A percentile compares a stretch with the other conserved stretches of the same genome.
Conservation (phyloP, 2,329 filamentous ascomycete species). For the Talaromyces sp. region DNA sequence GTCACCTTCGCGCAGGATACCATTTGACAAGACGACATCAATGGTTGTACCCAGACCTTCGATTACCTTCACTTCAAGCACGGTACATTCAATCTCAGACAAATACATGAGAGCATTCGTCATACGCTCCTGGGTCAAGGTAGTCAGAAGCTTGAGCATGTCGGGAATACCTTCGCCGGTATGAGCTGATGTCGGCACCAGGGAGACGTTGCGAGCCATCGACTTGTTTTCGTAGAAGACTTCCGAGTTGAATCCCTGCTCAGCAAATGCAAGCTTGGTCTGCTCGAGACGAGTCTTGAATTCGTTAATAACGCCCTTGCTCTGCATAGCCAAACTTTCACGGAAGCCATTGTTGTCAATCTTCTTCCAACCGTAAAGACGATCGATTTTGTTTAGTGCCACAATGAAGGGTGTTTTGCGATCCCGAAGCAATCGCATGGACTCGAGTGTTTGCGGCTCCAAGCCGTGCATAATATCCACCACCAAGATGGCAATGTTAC, state of each 20-base stretch:
- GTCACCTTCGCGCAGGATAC: constrained; percentile 89
- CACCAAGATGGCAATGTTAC: constrained; percentile 98
- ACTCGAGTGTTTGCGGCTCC: constrained; percentile 94
- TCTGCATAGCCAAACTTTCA: constrained; percentile 84
- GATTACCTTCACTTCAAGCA: constrained; percentile 97
- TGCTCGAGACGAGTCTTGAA: constrained; percentile 85
- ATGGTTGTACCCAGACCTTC: constrained; percentile 99
- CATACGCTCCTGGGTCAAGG: constrained; percentile 95
- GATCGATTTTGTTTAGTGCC: constrained; percentile 98
- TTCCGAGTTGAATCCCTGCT: constrained; percentile 97
- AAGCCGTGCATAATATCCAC: constrained; percentile 99
- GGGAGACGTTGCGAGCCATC: constrained; percentile 89
- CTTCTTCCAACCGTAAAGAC: constrained; percentile 98
- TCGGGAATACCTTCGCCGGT: constrained; percentile 99
- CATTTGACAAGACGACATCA: constrained; percentile 93
- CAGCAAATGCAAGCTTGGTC: constrained; percentile 89
- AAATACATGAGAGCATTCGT: constrained; percentile 96
- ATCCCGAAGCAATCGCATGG: constrained; percentile 88
- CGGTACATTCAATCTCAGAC: constrained; percentile 93
- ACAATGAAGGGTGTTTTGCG: constrained; percentile 97
- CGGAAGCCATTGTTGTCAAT: constrained; percentile 98
- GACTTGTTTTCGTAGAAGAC: constrained; percentile 97
- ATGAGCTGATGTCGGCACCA: constrained; percentile 93
- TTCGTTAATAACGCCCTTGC: constrained; percentile 87
- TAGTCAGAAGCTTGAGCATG: constrained; percentile 91